Conservation (phyloP, 345 rosid genomes). For the rapeseed (Brassica napus) region Da-Ae NC_063434.1:28351501-28352000, state of each 20-base stretch:
- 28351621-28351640: background rate
- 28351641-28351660: background rate
- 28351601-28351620: constrained; percentile 15
- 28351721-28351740: background rate
- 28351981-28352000: background rate
- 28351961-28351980: background rate
- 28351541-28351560: constrained; percentile 6
- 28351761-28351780: too few relatives aligned
- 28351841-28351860: constrained; percentile 90
- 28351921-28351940: background rate
- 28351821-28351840: constrained; percentile 84
- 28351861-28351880: constrained; percentile 51
- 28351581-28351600: constrained; percentile 15
- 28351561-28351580: constrained; percentile 15
- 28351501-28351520: constrained; percentile 28
- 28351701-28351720: background rate
- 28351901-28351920: background rate
- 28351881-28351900: background rate
- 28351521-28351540: background rate
- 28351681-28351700: background rate
- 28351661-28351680: background rate
- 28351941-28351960: background rate
- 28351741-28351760: too few relatives aligned
- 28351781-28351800: constrained; percentile 82
- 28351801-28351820: constrained; percentile 99